phyloP scores from a whole-genome alignment of 495 filamentous ascomycete species.

The Hypoxylon fragiforme region DNA sequence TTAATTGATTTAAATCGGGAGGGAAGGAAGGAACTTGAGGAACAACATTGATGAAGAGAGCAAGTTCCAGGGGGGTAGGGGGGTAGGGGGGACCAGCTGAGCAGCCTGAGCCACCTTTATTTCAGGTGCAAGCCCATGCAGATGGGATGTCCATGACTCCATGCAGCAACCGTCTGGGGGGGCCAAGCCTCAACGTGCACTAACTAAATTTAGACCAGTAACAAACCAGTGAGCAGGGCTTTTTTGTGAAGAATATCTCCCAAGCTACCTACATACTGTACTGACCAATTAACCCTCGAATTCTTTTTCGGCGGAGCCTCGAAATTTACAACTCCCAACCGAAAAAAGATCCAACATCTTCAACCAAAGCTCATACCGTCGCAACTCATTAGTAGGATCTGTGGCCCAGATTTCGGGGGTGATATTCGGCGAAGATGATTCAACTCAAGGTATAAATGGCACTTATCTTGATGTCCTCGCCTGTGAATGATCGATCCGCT shows the following conservation, averaged over 20 bases:
- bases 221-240: too few relatives aligned
- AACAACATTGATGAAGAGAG: too few relatives aligned
- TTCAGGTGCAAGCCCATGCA: too few relatives aligned
- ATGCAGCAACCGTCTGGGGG: too few relatives aligned
- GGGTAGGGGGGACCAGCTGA: not conserved
- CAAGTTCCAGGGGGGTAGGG: not conserved
- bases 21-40: too few relatives aligned
- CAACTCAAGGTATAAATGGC: conserved; percentile 82
- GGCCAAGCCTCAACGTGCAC: not conserved
- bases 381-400: conserved; percentile 18
- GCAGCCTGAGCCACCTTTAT: conserved; percentile 26
- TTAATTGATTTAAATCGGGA: conserved; percentile 23
- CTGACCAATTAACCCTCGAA: conserved; percentile 20
- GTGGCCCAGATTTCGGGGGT: conserved; percentile 26
- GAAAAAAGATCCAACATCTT: conserved; percentile 2
- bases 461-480: not conserved
- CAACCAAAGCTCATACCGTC: not conserved
- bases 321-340: conserved; percentile 27
- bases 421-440: conserved; percentile 73
- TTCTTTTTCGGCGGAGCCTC: conserved; percentile 28
- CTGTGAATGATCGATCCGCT: conserved; percentile 1
- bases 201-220: conserved; percentile 10
- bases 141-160: too few relatives aligned
- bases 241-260: too few relatives aligned
- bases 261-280: too few relatives aligned